Evolutionary conservation across 495 filamentous ascomycete species (phyloP), one percentile per base, ranked within the genome.

Genomic region (Aspergillus panamensis): DNA sequence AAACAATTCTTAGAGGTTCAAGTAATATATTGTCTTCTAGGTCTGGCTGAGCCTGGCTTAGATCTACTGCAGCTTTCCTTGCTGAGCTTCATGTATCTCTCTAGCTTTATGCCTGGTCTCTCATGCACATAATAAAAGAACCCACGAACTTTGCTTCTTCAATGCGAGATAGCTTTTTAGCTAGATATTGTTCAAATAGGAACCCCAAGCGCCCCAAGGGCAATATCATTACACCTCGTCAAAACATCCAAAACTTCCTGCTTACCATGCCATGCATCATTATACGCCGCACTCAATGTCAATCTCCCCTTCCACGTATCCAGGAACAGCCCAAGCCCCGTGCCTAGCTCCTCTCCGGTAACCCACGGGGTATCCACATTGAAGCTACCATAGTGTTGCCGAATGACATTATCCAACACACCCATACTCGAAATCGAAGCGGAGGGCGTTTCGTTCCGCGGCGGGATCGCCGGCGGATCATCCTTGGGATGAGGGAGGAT

Each of bases 401-500:
- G 8, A 6, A 77, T 62, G 5, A 75, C 54, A 1, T 52, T 57
- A 49, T 76, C 70, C n/a, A 76, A 30, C 0, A 67, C 21, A 0
- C 74, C 74, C 64, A 78, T 62, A 31, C 74, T 77, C 1, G 74
- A 75, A 17, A 78, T 66, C 2, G 73, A 75, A 0, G 66, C 71
- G 0, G 73, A 72, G 1, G 73, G 71, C 2, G 60, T 53, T 8
- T 29, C 21, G 16, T 71, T 69, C 3, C 61, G 70, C 25, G 48
- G 20, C 7, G 73, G 76, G 12, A 75, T 53, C 1, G 62, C 49
- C 1, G 66, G 58, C 1, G 39, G 29, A 8, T 59, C 54, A 30
- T 61, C 61, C 6, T 51, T 48, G 0, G 67, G 68, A 35, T 62
- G 63, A 0, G 66, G 39, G 1, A 60, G 51, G 0, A 60, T 73